phyloP scores from a whole-genome alignment of 108 stramenopile species.

The Asterionellopsis glacialis region DNA sequence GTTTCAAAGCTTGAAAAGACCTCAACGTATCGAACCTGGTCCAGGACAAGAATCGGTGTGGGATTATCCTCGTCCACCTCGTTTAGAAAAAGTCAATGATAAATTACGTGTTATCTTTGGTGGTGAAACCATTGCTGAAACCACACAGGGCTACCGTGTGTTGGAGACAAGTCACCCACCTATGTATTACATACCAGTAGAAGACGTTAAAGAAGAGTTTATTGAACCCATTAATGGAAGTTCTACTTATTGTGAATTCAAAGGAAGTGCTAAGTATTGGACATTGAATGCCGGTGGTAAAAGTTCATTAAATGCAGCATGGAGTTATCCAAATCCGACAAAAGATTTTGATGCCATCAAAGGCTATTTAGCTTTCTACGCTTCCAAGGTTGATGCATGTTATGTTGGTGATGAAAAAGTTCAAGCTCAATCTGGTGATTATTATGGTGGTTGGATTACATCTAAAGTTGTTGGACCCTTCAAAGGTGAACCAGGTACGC shows the following conservation, averaged over 20 bases:
- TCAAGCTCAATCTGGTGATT: slow-evolving; percentile 1
- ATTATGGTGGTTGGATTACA: slow-evolving; percentile 6
- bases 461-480: slow-evolving; percentile 6
- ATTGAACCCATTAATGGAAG: neutral
- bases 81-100: neutral
- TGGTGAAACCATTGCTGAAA: neutral
- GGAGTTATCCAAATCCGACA: neutral
- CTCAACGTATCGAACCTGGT: slow-evolving; percentile 1
- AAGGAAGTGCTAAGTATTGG: neutral
- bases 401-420: slow-evolving; percentile 6
- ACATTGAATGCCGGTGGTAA: neutral
- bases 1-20: no score
- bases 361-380: neutral
- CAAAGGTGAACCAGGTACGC: slow-evolving; percentile 2
- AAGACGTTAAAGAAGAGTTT: slow-evolving; percentile 1
- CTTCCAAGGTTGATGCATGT: slow-evolving; percentile 1
- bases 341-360: neutral
- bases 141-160: neutral
- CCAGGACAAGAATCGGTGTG: slow-evolving; percentile 3
- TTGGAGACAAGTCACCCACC: slow-evolving; percentile 6
- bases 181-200: slow-evolving; percentile 3
- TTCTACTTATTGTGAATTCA: slow-evolving; percentile 6
- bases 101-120: neutral
- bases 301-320: neutral
- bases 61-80: slow-evolving; percentile 6